Evolutionary conservation across 768 basidiomycete species (phyloP).

Genomic region (Termitomyces bulborhizus): DNA sequence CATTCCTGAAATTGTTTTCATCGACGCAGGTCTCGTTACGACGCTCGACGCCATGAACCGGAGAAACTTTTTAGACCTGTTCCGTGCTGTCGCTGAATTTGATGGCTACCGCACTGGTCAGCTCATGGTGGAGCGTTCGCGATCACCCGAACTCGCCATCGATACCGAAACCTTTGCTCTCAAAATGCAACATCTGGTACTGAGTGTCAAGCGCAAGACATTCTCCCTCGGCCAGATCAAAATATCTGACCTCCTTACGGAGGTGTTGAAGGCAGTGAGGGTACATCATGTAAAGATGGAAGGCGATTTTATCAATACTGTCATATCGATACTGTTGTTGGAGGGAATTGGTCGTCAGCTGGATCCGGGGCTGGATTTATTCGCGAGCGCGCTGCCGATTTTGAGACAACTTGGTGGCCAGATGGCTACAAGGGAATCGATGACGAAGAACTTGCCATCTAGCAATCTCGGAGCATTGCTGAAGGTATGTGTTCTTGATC

Average conservation of each 20-base stretch:
- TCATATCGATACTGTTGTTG: constrained; percentile 86
- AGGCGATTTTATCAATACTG: constrained; percentile 97
- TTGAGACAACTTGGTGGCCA: constrained; percentile 86
- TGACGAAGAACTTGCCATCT: constrained; percentile 51
- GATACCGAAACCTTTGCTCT: constrained; percentile 95
- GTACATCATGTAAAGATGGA: constrained; percentile 98
- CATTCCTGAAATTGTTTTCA: constrained; percentile 91
- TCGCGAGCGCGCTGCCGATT: constrained; percentile 94
- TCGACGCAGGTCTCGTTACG: constrained; percentile 94
- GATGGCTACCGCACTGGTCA: constrained; percentile 95
- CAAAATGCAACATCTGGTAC: constrained; percentile 94
- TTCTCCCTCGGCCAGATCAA: constrained; percentile 97
- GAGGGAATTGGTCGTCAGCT: constrained; percentile 95
- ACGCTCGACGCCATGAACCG: constrained; percentile 79
- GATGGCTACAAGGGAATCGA: constrained; percentile 69
- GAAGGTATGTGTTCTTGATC: constrained; percentile 53
- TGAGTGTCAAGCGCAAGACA: constrained; percentile 92
- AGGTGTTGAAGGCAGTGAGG: constrained; percentile 82
- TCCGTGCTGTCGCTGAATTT: constrained; percentile 92
- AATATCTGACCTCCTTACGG: constrained; percentile 87
- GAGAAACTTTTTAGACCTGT: constrained; percentile 92
- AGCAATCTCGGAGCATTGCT: constrained; percentile 80
- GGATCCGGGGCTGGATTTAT: constrained; percentile 88
- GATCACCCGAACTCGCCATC: constrained; percentile 82
- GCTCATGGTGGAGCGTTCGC: constrained; percentile 94